Conservation (phyloP, 1,284 basidiomycete genomes). For the Erythrobasidium hasegawianum region DNA sequence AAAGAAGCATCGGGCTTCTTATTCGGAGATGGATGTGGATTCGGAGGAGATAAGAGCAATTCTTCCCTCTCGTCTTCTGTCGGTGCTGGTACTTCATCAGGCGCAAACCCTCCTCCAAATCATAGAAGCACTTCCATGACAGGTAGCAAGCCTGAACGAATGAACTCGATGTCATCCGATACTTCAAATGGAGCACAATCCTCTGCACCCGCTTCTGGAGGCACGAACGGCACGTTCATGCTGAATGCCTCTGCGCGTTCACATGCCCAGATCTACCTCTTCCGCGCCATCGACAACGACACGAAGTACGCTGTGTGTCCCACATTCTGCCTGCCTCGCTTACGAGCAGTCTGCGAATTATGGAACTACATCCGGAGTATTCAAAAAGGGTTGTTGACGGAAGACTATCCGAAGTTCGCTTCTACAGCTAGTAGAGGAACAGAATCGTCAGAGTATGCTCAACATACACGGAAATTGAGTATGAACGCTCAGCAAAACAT, state of each 20-base stretch:
- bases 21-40: not conserved
- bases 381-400: constrained; percentile 79
- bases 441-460: constrained; percentile 16
- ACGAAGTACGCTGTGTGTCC: constrained; percentile 46
- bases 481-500: constrained; percentile 20
- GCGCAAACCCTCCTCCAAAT: not conserved
- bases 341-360: constrained; percentile 81
- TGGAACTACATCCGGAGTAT: constrained; percentile 85
- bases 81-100: no score
- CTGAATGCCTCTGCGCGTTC: constrained; percentile 61
- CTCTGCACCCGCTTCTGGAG: not conserved
- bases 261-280: constrained; percentile 48
- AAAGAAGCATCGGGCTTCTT: constrained; percentile 27
- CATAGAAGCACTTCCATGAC: not conserved
- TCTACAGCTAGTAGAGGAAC: constrained; percentile 17
- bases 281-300: constrained; percentile 42
- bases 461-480: constrained; percentile 37
- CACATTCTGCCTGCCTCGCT: constrained; percentile 66
- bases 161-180: constrained; percentile 15
- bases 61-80: no score
- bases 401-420: constrained; percentile 57
- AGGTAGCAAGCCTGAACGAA: constrained; percentile 15
- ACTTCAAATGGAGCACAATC: no score
- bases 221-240: constrained; percentile 51
- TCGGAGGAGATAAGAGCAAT: not conserved